Conservation (phyloP, 2,329 filamentous ascomycete species). For the Aspergillus nomiae region DNA sequence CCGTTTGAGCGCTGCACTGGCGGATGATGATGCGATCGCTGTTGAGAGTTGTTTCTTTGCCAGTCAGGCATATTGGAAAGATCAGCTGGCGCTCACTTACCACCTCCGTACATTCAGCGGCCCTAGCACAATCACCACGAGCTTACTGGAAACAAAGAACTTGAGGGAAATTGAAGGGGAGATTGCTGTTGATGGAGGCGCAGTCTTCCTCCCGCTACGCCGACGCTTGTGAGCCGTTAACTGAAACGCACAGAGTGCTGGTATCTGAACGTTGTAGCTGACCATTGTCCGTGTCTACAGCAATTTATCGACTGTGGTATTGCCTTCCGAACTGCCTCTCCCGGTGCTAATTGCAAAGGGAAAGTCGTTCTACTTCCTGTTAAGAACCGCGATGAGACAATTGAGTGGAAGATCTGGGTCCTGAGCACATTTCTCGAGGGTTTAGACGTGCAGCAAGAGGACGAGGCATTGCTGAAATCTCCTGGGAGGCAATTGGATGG, state of each 20-base stretch:
- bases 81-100: conserved; percentile 40
- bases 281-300: conserved; percentile 9
- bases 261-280: not conserved
- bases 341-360: conserved; percentile 33
- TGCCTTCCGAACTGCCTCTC: conserved; percentile 34
- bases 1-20: conserved; percentile 17
- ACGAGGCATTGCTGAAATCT: conserved; percentile 14
- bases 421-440: conserved; percentile 26
- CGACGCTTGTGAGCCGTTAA: conserved; percentile 15
- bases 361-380: conserved; percentile 34
- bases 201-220: conserved; percentile 16
- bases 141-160: conserved; percentile 14
- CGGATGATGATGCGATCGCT: conserved; percentile 17
- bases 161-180: conserved; percentile 6
- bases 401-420: conserved; percentile 33
- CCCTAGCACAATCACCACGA: conserved; percentile 24
- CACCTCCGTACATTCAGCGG: conserved; percentile 39
- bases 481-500: conserved; percentile 16
- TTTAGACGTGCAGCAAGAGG: conserved; percentile 27
- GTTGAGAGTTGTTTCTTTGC: conserved; percentile 33
- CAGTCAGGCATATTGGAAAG: conserved; percentile 41
- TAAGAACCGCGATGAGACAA: conserved; percentile 1
- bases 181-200: conserved; percentile 15
- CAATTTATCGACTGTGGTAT: conserved; percentile 36
- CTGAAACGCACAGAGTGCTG: not conserved